Conservation (phyloP, 352 stramenopile species). For the Nothophytophthora sp. region DNA sequence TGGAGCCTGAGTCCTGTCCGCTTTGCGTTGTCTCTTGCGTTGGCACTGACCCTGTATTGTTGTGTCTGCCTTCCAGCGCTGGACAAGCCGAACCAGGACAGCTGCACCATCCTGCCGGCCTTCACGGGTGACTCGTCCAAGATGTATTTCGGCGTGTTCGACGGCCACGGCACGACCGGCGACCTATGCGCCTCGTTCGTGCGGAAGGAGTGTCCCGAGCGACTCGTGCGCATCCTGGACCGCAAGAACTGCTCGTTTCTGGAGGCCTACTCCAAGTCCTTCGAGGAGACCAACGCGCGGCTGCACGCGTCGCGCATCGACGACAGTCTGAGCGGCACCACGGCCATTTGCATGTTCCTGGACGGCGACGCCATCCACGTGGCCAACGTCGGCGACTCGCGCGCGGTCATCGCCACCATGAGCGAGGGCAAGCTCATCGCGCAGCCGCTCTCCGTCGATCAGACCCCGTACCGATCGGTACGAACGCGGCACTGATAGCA, state of each 20-base stretch:
- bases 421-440: slow-evolving; percentile 82
- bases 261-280: slow-evolving; percentile 85
- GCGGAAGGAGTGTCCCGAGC: slow-evolving; percentile 81
- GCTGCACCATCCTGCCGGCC: slow-evolving; percentile 83
- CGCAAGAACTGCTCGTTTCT: slow-evolving; percentile 79
- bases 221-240: slow-evolving; percentile 75
- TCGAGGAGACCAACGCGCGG: slow-evolving; percentile 84
- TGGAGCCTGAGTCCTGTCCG: background rate
- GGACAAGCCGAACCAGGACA: slow-evolving; percentile 98
- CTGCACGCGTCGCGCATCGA: slow-evolving; percentile 91
- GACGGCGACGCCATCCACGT: slow-evolving; percentile 95
- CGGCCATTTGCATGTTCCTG: slow-evolving; percentile 94
- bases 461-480: slow-evolving; percentile 92
- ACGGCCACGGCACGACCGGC: slow-evolving; percentile 84
- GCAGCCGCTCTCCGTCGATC: slow-evolving; percentile 90
- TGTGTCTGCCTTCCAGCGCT: slow-evolving; percentile 52
- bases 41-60: no score
- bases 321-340: slow-evolving; percentile 95
- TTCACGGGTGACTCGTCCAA: slow-evolving; percentile 79
- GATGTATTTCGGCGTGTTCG: slow-evolving; percentile 90
- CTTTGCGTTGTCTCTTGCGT: no score
- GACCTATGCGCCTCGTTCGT: slow-evolving; percentile 86
- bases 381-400: slow-evolving; percentile 92
- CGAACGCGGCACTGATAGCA: no score
- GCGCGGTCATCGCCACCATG: slow-evolving; percentile 89